Evolutionary conservation across 345 rosid species (phyloP).

Genomic region (Kandelia obovata): DNA sequence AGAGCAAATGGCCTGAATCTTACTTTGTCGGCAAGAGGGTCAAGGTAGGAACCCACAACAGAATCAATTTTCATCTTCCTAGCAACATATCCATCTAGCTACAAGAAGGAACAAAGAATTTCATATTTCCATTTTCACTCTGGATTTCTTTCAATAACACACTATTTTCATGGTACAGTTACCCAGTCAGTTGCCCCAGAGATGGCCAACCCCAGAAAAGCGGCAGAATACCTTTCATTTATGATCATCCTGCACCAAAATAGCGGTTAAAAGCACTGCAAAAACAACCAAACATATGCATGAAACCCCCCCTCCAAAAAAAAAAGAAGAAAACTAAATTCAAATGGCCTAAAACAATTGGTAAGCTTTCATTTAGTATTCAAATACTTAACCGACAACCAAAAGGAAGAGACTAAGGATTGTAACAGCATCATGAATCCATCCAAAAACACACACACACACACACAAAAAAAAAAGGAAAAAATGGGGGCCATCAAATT

Average conservation of each 20-base stretch:
- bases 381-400: too few relatives aligned
- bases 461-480: too few relatives aligned
- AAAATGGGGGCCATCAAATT: too few relatives aligned
- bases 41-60: conserved; percentile 95
- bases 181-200: conserved; percentile 97
- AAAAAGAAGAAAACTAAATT: not conserved
- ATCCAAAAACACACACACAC: too few relatives aligned
- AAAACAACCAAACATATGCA: not conserved
- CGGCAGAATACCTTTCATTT: conserved; percentile 69
- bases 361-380: too few relatives aligned
- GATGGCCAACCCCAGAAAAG: conserved; percentile 64
- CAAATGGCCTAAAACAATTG: too few relatives aligned
- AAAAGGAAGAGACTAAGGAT: too few relatives aligned
- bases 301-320: not conserved
- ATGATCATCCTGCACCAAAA: conserved; percentile 64
- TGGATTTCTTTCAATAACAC: not conserved
- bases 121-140: not conserved
- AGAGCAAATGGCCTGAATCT: conserved; percentile 2
- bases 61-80: conserved; percentile 86
- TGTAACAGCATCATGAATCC: too few relatives aligned
- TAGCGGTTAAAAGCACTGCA: not conserved
- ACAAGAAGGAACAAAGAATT: conserved; percentile 12
- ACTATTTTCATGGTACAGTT: not conserved
- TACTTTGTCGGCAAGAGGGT: conserved; percentile 98
- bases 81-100: conserved; percentile 93